A percentile compares a stretch with the other conserved stretches of the same genome.
phyloP scores from a whole-genome alignment of 2,329 filamentous ascomycete species.

The Cladosporium sp. region DNA sequence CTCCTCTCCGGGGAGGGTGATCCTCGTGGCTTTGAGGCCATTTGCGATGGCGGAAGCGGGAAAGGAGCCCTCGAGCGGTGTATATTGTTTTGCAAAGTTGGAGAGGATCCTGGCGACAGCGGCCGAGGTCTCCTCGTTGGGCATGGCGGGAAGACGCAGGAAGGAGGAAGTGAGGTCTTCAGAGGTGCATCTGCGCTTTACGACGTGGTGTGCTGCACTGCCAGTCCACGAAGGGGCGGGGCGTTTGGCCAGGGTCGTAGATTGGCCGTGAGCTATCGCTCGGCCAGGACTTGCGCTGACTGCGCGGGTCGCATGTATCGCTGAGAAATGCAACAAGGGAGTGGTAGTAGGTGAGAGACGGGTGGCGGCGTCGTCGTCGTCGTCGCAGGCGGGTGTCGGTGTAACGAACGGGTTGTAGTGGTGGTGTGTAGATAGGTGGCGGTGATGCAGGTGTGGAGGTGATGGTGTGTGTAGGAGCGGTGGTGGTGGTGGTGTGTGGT shows the following conservation, averaged over 20 bases:
- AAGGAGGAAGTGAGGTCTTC: constrained; percentile 12
- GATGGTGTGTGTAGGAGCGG: not conserved
- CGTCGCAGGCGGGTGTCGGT: not conserved
- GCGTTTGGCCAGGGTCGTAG: constrained; percentile 12
- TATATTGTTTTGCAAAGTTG: constrained; percentile 46
- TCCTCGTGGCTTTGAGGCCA: constrained; percentile 47
- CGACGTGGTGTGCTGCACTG: constrained; percentile 9
- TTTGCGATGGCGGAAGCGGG: constrained; percentile 45
- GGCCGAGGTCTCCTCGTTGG: constrained; percentile 30
- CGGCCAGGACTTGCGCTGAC: constrained; percentile 10
- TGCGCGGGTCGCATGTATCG: constrained; percentile 11
- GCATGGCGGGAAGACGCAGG: constrained; percentile 19
- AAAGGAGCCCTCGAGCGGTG: constrained; percentile 41
- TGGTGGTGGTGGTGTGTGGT: not conserved
- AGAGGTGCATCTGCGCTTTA: constrained; percentile 14
- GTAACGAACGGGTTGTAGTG: not conserved
- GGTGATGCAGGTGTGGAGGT: not conserved
- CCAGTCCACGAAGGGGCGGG: constrained; percentile 8
- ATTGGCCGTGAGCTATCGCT: constrained; percentile 12
- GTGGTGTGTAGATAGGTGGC: not conserved
- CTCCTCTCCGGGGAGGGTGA: constrained; percentile 72
- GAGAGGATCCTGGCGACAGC: constrained; percentile 38
- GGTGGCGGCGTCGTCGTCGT: not conserved
- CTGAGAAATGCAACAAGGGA: not conserved
- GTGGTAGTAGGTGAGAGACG: not conserved